Percentiles rank a stretch among this genome's conserved stretches.
Conservation (phyloP, 306 rosid genomes). For the Quercus agrifolia region DNA sequence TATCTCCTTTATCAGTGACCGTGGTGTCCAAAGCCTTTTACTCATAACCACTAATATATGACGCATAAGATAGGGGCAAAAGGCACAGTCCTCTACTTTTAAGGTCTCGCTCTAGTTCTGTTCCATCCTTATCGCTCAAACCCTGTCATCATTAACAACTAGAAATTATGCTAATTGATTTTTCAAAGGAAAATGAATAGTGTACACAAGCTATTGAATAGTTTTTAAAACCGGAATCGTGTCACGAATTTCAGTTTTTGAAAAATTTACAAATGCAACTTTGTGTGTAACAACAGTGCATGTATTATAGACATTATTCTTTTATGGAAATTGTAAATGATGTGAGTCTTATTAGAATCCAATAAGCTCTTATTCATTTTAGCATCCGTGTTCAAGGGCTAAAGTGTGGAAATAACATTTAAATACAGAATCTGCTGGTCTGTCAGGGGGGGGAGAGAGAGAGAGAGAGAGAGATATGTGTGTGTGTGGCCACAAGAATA, state of each 20-base stretch:
- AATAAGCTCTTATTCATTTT: too few relatives aligned
- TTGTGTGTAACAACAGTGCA: too few relatives aligned
- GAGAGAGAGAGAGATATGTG: not conserved
- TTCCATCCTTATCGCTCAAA: conserved; percentile 23
- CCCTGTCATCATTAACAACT: conserved; percentile 28
- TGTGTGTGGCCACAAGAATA: not conserved
- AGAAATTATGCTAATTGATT: not conserved
- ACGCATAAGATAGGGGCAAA: conserved; percentile 51
- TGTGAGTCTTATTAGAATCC: too few relatives aligned
- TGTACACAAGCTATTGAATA: too few relatives aligned
- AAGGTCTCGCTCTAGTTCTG: conserved; percentile 33
- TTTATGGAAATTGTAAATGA: not conserved
- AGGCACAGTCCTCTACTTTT: conserved; percentile 63
- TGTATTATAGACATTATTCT: too few relatives aligned
- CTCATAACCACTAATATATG: conserved; percentile 37
- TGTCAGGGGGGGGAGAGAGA: not conserved
- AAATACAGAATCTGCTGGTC: too few relatives aligned
- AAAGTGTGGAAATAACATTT: too few relatives aligned
- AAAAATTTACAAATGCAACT: too few relatives aligned
- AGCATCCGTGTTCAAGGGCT: too few relatives aligned
- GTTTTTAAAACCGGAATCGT: too few relatives aligned
- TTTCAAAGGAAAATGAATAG: not conserved
- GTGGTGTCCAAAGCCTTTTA: not conserved
- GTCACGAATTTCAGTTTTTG: too few relatives aligned
- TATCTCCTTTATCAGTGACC: not conserved